phyloP scores from a whole-genome alignment of 495 filamentous ascomycete species.

The Penicillium arizonense region DNA sequence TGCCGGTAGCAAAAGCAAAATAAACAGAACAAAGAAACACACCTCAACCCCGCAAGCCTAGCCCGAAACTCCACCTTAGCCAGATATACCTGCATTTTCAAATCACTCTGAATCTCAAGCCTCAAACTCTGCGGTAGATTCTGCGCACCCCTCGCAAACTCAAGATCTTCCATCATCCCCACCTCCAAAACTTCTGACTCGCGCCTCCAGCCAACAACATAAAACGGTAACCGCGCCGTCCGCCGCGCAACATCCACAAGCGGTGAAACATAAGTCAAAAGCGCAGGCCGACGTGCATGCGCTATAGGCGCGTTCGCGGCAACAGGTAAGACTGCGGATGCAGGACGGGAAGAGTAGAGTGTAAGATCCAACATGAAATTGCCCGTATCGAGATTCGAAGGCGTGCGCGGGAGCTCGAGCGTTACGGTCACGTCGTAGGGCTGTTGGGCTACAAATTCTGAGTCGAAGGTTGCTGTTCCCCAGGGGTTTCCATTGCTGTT shows the following conservation, averaged over 20 bases:
- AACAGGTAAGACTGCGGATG: conserved; percentile 22
- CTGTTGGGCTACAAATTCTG: conserved; percentile 43
- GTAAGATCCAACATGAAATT: conserved; percentile 95
- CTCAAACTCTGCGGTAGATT: conserved; percentile 57
- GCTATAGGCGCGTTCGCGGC: conserved; percentile 31
- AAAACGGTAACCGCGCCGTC: conserved; percentile 55
- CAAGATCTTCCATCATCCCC: conserved; percentile 66
- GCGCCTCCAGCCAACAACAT: conserved; percentile 54
- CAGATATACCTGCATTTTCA: conserved; percentile 71
- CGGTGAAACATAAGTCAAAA: conserved; percentile 63
- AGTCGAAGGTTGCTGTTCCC: conserved; percentile 40
- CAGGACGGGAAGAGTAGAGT: conserved; percentile 48
- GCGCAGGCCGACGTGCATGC: conserved; percentile 58
- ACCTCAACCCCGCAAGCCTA: conserved; percentile 68
- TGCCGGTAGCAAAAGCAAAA: conserved; percentile 1
- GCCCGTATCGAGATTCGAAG: conserved; percentile 55
- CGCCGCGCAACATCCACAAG: conserved; percentile 52
- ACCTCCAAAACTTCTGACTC: conserved; percentile 60
- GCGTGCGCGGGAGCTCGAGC: conserved; percentile 67
- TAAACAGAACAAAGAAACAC: conserved; percentile 10
- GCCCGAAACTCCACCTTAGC: conserved; percentile 67
- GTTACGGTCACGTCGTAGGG: conserved; percentile 68
- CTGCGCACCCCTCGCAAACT: conserved; percentile 56
- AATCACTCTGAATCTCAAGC: conserved; percentile 65
- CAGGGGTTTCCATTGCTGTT: conserved; percentile 41